These are phyloP conservation scores for Tetradesmus lagerheimii DNA, from an alignment of 139 green algal species.

Conservation along the genomic window DNA sequence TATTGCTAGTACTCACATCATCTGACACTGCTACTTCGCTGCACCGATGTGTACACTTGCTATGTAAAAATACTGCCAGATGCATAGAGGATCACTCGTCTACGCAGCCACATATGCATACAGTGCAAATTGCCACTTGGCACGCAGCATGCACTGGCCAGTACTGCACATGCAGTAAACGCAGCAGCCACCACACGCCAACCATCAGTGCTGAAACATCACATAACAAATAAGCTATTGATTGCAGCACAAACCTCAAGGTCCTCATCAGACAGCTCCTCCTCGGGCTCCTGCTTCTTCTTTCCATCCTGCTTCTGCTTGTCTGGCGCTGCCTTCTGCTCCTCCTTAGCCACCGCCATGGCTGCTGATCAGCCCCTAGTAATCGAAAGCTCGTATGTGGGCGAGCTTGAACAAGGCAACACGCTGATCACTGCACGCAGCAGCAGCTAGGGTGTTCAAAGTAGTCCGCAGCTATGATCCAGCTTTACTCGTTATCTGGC, in stretches of 20 bases:
- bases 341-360: conserved; percentile 36
- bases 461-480: background rate
- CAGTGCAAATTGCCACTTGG: background rate
- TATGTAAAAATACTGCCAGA: background rate
- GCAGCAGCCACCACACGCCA: background rate
- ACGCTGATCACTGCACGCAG: background rate
- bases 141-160: background rate
- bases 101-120: background rate
- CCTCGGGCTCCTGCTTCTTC: conserved; percentile 53
- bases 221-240: background rate
- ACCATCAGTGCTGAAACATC: too few relatives aligned
- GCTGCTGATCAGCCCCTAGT: background rate
- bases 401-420: background rate
- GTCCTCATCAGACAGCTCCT: conserved; percentile 73
- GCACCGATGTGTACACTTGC: too few relatives aligned
- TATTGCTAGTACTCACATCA: background rate
- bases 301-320: conserved; percentile 15
- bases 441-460: background rate
- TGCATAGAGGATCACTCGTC: background rate
- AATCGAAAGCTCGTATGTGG: background rate
- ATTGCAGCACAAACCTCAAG: conserved; percentile 15
- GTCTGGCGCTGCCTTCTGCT: conserved; percentile 15
- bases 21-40: too few relatives aligned
- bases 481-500: background rate
- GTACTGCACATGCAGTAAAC: background rate